Base-by-base conservation (phyloP, 331 rosid species). In the Telfairia occidentalis region DNA sequence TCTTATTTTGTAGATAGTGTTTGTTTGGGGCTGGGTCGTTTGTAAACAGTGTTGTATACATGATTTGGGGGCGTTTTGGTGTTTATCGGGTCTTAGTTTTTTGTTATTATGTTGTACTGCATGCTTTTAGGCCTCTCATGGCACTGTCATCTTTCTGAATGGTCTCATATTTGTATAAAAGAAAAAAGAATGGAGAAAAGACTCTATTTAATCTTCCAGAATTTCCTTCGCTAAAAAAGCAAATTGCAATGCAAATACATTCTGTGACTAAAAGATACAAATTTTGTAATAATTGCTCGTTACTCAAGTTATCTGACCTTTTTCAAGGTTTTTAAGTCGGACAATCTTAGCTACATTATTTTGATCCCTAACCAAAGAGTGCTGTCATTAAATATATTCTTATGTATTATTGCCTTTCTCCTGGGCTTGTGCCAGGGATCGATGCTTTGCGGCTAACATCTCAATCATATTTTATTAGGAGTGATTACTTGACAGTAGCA, bases 401-500 rank as follows among this genome's bases (percentile, higher is more conserved):
- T 66, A 29, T 78, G 23, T 54, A 8, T 60, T 73, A 21, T 59
- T 29, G 5, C 54, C 53, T 67, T 35, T 70, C 21, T 45, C 40
- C 12, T 70, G 26, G 45, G 57, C 53, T 59, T 73, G 46, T 70
- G 24, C 11, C 32, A 75, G 61, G 71, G 78, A 81, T 77, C 45
- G 30, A 26, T 74, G 69, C 83, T 57, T 59, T 63, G 60, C 76
- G 63, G 81, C 64, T 73, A 77, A 43, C 65, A 18, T 29, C 72
- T 67, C 24, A 73, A 38, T 61, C 46, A 54, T 79, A 74, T n/a
- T 82, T 73, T 83, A 75, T 78, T 67, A 94, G 98, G 81, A 78
- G 77, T 76, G 98, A 94, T 80, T 91, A 23, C 82, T 74, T 93
- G 90, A 94, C 95, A 71, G 85, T 94, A 71, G 98, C 98, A 79